Percentiles rank a stretch among this genome's conserved stretches.
These are phyloP conservation scores for Kodamaea neixiangensis DNA, from an alignment of 805 yeast genomes.

Conservation along the genomic window DNA sequence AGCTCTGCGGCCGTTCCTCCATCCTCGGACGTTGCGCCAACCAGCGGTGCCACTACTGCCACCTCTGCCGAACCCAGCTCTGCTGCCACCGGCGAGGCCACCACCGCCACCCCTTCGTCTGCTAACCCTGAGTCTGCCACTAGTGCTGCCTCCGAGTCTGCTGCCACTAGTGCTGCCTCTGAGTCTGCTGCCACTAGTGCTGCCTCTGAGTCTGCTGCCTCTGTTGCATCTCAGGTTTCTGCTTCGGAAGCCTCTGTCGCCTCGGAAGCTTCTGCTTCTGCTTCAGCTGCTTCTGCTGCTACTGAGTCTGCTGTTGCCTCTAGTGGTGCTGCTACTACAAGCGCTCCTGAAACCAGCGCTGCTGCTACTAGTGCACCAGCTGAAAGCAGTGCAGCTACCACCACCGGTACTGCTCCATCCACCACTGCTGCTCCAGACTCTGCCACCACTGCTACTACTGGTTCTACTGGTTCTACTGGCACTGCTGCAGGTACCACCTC, in stretches of 20 bases:
- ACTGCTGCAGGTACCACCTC: conserved; percentile 7
- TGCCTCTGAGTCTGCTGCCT: conserved; percentile 3
- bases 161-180: conserved; percentile 6
- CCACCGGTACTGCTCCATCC: conserved; percentile 4
- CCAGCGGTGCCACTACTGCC: not conserved
- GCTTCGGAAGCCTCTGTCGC: not conserved
- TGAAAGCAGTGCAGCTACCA: not conserved
- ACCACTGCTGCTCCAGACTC: conserved; percentile 7
- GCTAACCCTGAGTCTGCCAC: conserved; percentile 5
- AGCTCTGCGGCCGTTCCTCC: conserved; percentile 1
- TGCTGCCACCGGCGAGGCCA: not conserved
- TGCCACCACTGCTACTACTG: not conserved
- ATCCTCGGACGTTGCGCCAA: not conserved
- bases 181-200: conserved; percentile 8
- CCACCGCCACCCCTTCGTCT: not conserved
- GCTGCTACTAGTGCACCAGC: conserved; percentile 6
- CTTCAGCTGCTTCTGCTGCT: not conserved
- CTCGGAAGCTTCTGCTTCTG: not conserved
- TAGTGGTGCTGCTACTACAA: not conserved
- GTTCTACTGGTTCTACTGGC: conserved; percentile 4
- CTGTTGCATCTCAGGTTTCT: not conserved
- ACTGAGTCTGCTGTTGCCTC: conserved; percentile 5
- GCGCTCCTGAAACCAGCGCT: conserved; percentile 1
- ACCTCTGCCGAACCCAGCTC: conserved; percentile 2
- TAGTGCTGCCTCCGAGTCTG: conserved; percentile 4